Percentiles rank a stretch among this genome's conserved stretches.
Conservation (phyloP, 2,329 filamentous ascomycete species). For the Grosmannia huntii region DNA sequence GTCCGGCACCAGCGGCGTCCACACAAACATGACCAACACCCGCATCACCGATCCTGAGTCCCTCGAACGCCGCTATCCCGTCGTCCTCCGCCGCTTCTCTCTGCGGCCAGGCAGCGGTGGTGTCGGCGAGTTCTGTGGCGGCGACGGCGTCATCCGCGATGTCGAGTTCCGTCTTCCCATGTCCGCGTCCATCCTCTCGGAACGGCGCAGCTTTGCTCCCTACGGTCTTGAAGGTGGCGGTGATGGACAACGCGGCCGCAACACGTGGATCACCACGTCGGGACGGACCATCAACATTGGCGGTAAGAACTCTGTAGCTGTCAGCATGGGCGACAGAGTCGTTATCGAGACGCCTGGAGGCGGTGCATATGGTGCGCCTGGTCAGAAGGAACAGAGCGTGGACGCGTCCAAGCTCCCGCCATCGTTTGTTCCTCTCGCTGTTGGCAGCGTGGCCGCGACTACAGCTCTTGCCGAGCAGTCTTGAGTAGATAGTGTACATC, state of each 20-base stretch:
- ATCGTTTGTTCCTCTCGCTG: not conserved
- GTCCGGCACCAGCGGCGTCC: constrained; percentile 13
- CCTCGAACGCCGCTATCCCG: constrained; percentile 21
- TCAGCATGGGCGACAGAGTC: not conserved
- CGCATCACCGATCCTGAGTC: constrained; percentile 19
- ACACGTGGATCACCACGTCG: not conserved
- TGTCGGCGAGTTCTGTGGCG: constrained; percentile 16
- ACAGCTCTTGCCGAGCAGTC: not conserved
- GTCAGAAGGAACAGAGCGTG: not conserved
- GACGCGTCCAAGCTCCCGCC: not conserved
- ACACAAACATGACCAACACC: constrained; percentile 19
- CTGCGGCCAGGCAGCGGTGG: constrained; percentile 19
- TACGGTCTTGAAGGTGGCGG: constrained; percentile 22
- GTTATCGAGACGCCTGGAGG: not conserved
- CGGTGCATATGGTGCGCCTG: not conserved
- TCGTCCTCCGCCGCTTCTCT: constrained; percentile 18
- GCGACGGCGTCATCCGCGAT: constrained; percentile 20
- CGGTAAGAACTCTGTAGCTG: not conserved
- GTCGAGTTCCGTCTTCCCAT: constrained; percentile 20
- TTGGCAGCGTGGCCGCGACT: not conserved
- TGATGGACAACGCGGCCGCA: constrained; percentile 7
- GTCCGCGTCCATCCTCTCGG: constrained; percentile 22
- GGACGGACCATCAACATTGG: not conserved
- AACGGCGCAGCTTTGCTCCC: constrained; percentile 19
- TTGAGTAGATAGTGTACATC: not conserved